Evolutionary conservation across 1,139 yeast species (phyloP), one percentile per base, ranked within the genome.

Genomic region (Yamadazyma atlantica): DNA sequence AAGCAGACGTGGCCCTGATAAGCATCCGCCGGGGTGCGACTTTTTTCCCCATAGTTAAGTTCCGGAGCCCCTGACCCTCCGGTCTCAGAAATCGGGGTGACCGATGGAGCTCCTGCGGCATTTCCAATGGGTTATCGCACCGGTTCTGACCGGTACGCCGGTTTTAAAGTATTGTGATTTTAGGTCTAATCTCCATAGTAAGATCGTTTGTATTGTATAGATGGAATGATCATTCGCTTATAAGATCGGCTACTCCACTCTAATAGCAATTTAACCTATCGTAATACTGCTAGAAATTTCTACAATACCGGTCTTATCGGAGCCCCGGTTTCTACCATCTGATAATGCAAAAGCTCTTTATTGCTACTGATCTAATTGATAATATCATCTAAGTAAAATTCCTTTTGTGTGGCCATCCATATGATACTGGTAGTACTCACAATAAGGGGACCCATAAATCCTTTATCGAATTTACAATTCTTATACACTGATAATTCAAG

Each of bases 401-500:
- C 78, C 55, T 71, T 78, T 54, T 79, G 84, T 12, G 52, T 52
- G 50, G 65, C 67, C 84, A 81, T 79, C 87, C 87, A 81, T 15
- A 63, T 51, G 47, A 80, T 58, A 37, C 84, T 77, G 4, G 71
- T 61, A 14, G 81, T 62, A 35, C 80, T 71, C 27, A 78, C 82
- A 37, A 92, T 59, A 52, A 88, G 72, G 10, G 98, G 98, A 4
- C 98, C 97, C 40, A 80, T 69, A 41, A 92, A 75, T 1, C 97
- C 97, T 49, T 84, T 85, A 37, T 95, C 97, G 32, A 88, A 74
- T 58, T 78, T 82, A 52, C 94, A 85, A 22, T 95, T 89, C 40
- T 77, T 75, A 67, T 69, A 92, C 32, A 82, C 63, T 34, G 87
- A 65, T 89, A 95, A 86, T 62, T 92, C 98, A 32, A 82, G 68